A percentile compares a stretch with the other conserved stretches of the same genome.
These are phyloP conservation scores for Cystobasidium pallidum DNA, from an alignment of 1,284 basidiomycete genomes.

Conservation along the genomic window DNA sequence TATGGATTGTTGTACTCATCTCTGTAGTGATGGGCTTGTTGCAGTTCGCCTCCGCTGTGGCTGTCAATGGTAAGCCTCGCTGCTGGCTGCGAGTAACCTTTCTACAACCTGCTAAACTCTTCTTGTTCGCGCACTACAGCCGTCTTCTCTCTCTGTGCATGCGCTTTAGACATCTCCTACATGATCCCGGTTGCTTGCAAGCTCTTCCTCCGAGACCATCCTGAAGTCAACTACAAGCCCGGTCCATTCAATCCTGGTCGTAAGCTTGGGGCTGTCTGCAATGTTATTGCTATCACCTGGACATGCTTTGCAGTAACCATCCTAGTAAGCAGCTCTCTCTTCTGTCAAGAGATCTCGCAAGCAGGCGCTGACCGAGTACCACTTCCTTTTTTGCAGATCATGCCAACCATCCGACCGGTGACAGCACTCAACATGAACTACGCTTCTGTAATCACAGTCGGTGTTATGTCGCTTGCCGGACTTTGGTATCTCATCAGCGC, in stretches of 20 bases:
- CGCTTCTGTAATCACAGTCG: slow-evolving; percentile 56
- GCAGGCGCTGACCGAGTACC: slow-evolving; percentile 65
- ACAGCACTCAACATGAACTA: slow-evolving; percentile 66
- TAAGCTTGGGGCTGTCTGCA: slow-evolving; percentile 68
- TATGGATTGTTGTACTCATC: slow-evolving; percentile 74
- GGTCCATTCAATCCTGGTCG: slow-evolving; percentile 87
- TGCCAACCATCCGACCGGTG: slow-evolving; percentile 73
- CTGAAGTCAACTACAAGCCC: slow-evolving; percentile 78
- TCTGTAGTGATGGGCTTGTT: slow-evolving; percentile 64
- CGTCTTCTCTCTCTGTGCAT: slow-evolving; percentile 75
- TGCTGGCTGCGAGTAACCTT: not conserved
- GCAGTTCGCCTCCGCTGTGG: slow-evolving; percentile 75
- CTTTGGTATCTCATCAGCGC: slow-evolving; percentile 59
- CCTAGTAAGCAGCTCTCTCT: slow-evolving; percentile 32
- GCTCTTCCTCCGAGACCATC: slow-evolving; percentile 73
- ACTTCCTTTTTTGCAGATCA: slow-evolving; percentile 69
- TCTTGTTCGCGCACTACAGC: slow-evolving; percentile 75
- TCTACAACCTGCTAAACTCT: not conserved
- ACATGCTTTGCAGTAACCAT: slow-evolving; percentile 56
- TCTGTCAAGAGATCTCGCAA: not conserved
- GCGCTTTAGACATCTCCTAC: slow-evolving; percentile 61
- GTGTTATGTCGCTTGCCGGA: slow-evolving; percentile 57
- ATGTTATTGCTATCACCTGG: slow-evolving; percentile 67
- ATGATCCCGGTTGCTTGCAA: slow-evolving; percentile 67
- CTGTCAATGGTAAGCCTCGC: slow-evolving; percentile 67